phyloP scores from a whole-genome alignment of 768 basidiomycete species.

The Fomitopsis serialis region DNA sequence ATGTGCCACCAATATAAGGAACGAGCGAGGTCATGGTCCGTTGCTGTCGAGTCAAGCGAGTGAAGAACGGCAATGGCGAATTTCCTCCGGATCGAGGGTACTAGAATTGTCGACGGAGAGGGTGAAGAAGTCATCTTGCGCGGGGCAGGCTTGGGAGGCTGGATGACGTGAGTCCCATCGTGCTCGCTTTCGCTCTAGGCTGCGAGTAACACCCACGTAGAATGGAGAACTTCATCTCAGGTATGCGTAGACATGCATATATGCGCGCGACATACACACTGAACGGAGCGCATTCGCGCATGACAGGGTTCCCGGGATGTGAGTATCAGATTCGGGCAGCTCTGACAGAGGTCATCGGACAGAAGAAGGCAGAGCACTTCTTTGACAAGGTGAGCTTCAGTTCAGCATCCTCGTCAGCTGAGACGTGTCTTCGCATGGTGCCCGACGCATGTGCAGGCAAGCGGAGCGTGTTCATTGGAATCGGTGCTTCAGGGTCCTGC shows the following conservation, averaged over 20 bases:
- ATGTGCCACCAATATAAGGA: not conserved
- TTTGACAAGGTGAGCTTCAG: conserved; percentile 81
- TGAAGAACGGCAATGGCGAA: conserved; percentile 30
- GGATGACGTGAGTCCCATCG: conserved; percentile 66
- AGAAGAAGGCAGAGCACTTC: conserved; percentile 68
- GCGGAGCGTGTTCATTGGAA: no score
- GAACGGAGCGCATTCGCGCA: not conserved
- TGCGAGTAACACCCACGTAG: conserved; percentile 22
- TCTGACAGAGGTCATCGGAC: conserved; percentile 59
- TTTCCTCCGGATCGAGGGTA: conserved; percentile 51
- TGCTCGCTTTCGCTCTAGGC: not conserved
- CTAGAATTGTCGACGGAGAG: conserved; percentile 53
- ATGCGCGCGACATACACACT: not conserved
- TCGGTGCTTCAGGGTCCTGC: no score
- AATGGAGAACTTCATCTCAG: conserved; percentile 77
- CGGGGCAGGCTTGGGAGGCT: conserved; percentile 79
- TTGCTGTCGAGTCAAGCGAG: not conserved
- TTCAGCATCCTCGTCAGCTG: not conserved
- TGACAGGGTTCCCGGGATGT: conserved; percentile 59
- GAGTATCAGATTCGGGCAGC: conserved; percentile 74
- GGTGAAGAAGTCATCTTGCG: conserved; percentile 56
- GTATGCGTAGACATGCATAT: conserved; percentile 22
- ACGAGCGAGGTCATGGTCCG: not conserved
- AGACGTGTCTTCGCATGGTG: not conserved
- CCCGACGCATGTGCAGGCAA: no score